Evolutionary conservation across 2,329 filamentous ascomycete genomes (phyloP), one percentile per base, ranked within the genome.

Genomic region (Fusarium stilboides): DNA sequence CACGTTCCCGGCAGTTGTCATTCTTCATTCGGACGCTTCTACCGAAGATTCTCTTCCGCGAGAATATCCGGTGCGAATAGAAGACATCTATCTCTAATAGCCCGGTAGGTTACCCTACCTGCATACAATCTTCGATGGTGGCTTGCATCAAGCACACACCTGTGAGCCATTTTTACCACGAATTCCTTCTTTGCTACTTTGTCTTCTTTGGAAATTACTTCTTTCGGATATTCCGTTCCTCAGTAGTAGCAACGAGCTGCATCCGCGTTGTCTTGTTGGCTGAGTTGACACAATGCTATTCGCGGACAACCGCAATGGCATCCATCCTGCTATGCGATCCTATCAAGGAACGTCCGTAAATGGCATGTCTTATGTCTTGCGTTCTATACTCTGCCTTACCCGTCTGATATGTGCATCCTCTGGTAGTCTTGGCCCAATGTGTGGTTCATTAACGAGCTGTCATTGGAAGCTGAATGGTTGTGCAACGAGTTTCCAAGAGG

Each of bases 91-190:
- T 58, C 40, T 43, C 49, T 56, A 34, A 43, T 49, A 44, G 39
- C 39, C 31, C 22, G 15, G 52, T 37, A 42, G 43, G 51, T 42
- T 55, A 52, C 50, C 65, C 39, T 62, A 19, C 47, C 24, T 57
- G 51, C 50, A 68, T 44, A 65, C 51, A 61, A 50, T 69, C 67
- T 56, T 71, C 62, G 62, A 57, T 54, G 54, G 62, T 65, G 68
- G 62, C 70, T 56, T 72, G 70, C 68, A 61, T 69, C 60, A 54
- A 65, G 22, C 34, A 65, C 42, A 20, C 44, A 43, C 59, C 36
- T 53, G 50, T 73, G 70, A 73, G 70, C 69, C 68, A 73, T 73
- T 73, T 73, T 73, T 49, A 50, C 51, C 46, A 28, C 10, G 33
- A 44, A 39, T 31, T 52, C 19, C 37, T 15, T 47, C 33, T 42